phyloP scores from a whole-genome alignment of 495 filamentous ascomycete genomes.

The Neurospora intermedia region DNA sequence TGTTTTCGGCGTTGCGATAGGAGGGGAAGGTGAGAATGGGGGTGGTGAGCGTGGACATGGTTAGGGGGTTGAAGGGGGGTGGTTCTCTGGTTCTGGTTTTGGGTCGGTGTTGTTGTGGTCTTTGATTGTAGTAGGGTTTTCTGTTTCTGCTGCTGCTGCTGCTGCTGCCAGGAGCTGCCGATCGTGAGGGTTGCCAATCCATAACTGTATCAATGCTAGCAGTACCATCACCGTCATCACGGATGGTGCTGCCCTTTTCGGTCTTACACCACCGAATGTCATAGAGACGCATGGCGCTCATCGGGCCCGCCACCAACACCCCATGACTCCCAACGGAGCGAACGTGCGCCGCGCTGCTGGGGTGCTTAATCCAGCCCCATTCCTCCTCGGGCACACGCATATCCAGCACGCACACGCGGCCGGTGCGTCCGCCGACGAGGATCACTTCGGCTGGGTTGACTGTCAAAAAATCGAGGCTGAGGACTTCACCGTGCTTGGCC shows the following conservation, averaged over 20 bases:
- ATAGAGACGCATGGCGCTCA: slow-evolving; percentile 25
- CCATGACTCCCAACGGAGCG: slow-evolving; percentile 19
- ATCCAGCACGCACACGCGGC: slow-evolving; percentile 22
- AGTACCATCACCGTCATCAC: neutral
- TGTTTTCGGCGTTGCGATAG: slow-evolving; percentile 25
- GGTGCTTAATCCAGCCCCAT: slow-evolving; percentile 20
- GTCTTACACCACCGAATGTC: slow-evolving; percentile 20
- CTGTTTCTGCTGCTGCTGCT: neutral
- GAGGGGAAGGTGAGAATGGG: slow-evolving; percentile 27
- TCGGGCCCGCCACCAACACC: slow-evolving; percentile 29
- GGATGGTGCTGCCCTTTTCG: neutral
- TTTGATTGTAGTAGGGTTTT: neutral
- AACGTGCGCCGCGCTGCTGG: slow-evolving; percentile 23
- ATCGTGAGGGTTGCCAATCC: neutral
- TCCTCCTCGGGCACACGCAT: slow-evolving; percentile 9
- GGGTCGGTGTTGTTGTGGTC: too few species aligned
- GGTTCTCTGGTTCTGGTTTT: neutral
- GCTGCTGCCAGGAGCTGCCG: neutral
- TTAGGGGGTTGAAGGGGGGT: neutral
- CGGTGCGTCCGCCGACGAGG: slow-evolving; percentile 28
- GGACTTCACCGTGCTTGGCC: slow-evolving; percentile 9
- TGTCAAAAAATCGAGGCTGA: slow-evolving; percentile 20
- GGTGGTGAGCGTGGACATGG: neutral
- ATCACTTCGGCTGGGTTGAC: slow-evolving; percentile 16
- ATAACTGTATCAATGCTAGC: neutral